Conservation (phyloP, 2,329 filamentous ascomycete genomes). For the Dactylellina leptospora region DNA sequence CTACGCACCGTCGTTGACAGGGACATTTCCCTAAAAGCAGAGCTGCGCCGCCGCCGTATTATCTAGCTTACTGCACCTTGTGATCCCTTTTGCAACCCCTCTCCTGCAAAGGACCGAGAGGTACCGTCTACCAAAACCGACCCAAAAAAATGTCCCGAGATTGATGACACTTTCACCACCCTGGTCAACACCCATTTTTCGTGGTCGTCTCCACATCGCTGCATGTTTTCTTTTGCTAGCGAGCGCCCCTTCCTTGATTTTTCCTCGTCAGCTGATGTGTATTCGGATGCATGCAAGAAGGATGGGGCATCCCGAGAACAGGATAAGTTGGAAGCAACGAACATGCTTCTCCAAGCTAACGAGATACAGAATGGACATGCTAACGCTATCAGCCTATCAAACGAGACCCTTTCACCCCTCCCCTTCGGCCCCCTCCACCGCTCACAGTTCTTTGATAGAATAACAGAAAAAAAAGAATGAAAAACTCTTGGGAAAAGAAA, state of each 20-base stretch:
- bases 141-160: conserved; percentile 52
- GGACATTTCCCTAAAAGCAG: not conserved
- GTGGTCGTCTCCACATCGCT: conserved; percentile 15
- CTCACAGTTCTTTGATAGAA: not conserved
- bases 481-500: not conserved
- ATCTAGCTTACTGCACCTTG: conserved; percentile 38
- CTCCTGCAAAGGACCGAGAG: conserved; percentile 7
- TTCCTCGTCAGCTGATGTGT: conserved; percentile 53
- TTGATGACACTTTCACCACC: conserved; percentile 46
- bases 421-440: not conserved
- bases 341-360: conserved; percentile 51
- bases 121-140: conserved; percentile 51
- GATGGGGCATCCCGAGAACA: conserved; percentile 53
- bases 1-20: conserved; percentile 22
- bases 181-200: conserved; percentile 12
- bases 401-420: conserved; percentile 12
- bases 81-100: conserved; percentile 24
- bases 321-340: conserved; percentile 52
- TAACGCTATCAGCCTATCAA: conserved; percentile 51
- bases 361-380: conserved; percentile 46
- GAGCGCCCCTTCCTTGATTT: conserved; percentile 53
- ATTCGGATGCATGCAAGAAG: conserved; percentile 54
- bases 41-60: conserved; percentile 38
- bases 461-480: not conserved
- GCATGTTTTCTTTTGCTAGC: conserved; percentile 31